phyloP scores from a whole-genome alignment of 164 flowering plant genomes.

The Vitis rotundifolia region DNA sequence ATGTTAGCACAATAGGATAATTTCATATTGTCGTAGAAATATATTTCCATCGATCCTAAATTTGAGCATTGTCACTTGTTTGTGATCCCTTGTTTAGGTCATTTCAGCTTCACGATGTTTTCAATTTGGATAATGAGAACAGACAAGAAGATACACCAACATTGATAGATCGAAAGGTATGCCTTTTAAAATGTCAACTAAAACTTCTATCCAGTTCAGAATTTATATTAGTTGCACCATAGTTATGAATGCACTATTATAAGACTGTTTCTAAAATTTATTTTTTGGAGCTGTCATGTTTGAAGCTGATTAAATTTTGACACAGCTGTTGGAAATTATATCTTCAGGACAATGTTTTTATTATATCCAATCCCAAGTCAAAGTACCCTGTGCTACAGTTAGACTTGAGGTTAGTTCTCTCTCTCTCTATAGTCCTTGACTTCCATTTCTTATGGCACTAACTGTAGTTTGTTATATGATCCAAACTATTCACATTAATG shows the following conservation, averaged over 20 bases:
- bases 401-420: slow-evolving; percentile 62
- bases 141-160: slow-evolving; percentile 84
- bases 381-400: slow-evolving; percentile 85
- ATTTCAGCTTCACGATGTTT: slow-evolving; percentile 76
- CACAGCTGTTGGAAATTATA: slow-evolving; percentile 5
- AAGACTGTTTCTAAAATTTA: background rate
- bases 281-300: background rate
- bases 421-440: background rate
- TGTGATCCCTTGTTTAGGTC: slow-evolving; percentile 42
- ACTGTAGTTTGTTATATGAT: slow-evolving; percentile 5
- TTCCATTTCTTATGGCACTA: background rate
- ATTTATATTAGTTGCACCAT: background rate
- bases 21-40: background rate
- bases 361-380: slow-evolving; percentile 87
- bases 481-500: slow-evolving; percentile 6
- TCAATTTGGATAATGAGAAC: slow-evolving; percentile 83
- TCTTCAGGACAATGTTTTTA: slow-evolving; percentile 89
- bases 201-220: background rate
- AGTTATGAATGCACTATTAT: background rate
- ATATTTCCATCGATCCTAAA: background rate
- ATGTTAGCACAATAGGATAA: slow-evolving; percentile 13
- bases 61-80: slow-evolving; percentile 10
- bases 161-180: slow-evolving; percentile 81
- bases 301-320: slow-evolving; percentile 1
- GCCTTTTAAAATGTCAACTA: background rate